phyloP scores from a whole-genome alignment of 169 alveolate species.

The Plasmodium ovale region DNA sequence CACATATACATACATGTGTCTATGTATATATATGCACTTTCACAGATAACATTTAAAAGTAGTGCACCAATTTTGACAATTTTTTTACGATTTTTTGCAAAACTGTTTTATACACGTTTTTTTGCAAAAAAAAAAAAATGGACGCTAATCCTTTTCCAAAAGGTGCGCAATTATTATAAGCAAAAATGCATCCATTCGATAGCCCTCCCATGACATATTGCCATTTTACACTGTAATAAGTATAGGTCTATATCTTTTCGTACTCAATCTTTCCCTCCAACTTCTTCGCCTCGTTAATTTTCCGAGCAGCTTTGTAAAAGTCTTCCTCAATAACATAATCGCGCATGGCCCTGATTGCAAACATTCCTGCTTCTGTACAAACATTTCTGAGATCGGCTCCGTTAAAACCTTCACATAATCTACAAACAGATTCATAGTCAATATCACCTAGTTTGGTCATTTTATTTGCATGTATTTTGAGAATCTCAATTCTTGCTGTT shows the following conservation, averaged over 20 bases:
- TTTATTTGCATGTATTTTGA: slow-evolving; percentile 96
- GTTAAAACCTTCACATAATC: slow-evolving; percentile 97
- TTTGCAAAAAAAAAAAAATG: background rate
- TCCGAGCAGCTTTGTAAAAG: slow-evolving; percentile 97
- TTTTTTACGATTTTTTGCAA: slow-evolving; percentile 1
- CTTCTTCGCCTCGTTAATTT: slow-evolving; percentile 96
- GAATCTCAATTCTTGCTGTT: slow-evolving; percentile 95
- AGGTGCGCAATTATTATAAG: background rate
- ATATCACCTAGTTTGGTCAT: slow-evolving; percentile 97
- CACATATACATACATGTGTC: background rate
- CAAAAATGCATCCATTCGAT: background rate
- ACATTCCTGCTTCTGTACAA: slow-evolving; percentile 98
- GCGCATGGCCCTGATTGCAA: slow-evolving; percentile 98
- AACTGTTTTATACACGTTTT: background rate
- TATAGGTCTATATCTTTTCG: slow-evolving; percentile 87
- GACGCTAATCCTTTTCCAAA: background rate
- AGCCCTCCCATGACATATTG: background rate
- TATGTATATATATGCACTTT: background rate
- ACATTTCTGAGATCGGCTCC: slow-evolving; percentile 99
- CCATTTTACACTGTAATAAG: background rate
- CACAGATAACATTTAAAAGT: background rate
- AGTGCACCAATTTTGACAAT: background rate
- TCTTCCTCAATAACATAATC: slow-evolving; percentile 99
- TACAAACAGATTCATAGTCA: slow-evolving; percentile 95
- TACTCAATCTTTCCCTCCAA: slow-evolving; percentile 97